Base-by-base conservation (phyloP, 2,329 filamentous ascomycete species). In the Elsinoe batatas region DNA sequence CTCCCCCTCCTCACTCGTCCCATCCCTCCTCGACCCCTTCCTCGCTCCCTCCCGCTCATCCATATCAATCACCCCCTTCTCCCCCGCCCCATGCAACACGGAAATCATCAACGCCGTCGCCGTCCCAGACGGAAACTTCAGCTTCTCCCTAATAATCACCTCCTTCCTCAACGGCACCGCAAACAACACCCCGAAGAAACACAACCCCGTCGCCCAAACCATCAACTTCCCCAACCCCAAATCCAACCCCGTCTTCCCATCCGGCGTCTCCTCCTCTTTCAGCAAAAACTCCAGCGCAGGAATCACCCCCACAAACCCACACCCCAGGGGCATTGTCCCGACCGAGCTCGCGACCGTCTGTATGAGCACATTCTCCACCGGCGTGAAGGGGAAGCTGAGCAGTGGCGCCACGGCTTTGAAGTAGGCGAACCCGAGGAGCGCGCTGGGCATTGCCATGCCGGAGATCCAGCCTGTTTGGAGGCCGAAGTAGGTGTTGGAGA, bases 401-500 rank as follows among this genome's bases (percentile, higher is more conserved):
- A 87, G 81, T 43, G 80, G 81, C 0, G 85, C 80, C 1, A 96
- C 71, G 5, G 84, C 78, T 65, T 88, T 89, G 77, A 98, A 98
- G 63, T 95, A 86, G 10, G 90, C 91, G 67, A 96, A 97, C 1
- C 93, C 91, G 66, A 98, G 88, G 58, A 98, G 75, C 18, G 90
- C 93, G 1, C 90, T 88, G 0, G 93, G 93, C 90, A 98, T 96
- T 13, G 89, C 88, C 93, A 98, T 97, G 62, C 88, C 88, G 64
- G 84, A 82, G 36, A 88, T 80, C 84, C 84, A 87, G 61, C 84
- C 84, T 26, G 88, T 94, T 72, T 97, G 93, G 32, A 98, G 76
- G n/a, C 93, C 93, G 68, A 98, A 98, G 71, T 97, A 98, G 76
- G 94, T 96, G 68, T 98, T 98, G 53, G 88, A 94, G 69, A 95